Base-by-base conservation (phyloP, 2,329 filamentous ascomycete species). In the Beauveria caledonica region DNA sequence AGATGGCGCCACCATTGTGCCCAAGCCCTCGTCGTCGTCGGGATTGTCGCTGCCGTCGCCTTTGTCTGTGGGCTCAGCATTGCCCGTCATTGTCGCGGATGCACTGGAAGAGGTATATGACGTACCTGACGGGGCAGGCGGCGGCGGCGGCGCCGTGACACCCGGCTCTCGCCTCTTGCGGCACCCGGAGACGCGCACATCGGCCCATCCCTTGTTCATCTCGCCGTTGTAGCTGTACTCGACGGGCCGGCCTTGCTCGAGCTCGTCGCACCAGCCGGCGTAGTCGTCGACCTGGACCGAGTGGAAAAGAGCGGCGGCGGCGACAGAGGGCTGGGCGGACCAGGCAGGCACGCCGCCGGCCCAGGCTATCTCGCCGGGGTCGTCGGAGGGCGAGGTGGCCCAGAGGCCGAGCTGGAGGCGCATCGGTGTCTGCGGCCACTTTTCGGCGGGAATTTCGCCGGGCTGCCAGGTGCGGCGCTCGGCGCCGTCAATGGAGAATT, bases 341-440 rank as follows among this genome's bases (percentile, higher is more conserved):
- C 70, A 74, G 54, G 72, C 64, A 2, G 72, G 71, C 19, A 71
- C 57, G 60, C 87, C 87, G 52, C 86, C 86, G 50, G 86, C 86
- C 87, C 87, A 90, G 59, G 82, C 70, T 61, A 87, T 79, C 25
- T 85, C 87, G 52, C 86, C 86, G n/a, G 78, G 71, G 65, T 80
- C 71, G 66, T 77, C 68, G 5, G 74, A 71, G 58, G 76, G 74
- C 65, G 80, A 81, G 23, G 74, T 80, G 49, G 79, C 73, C 77
- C 81, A 84, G 64, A 80, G 80, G 55, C 85, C 84, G 54, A 88
- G 74, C 76, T 85, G 85, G 66, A 87, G 70, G 60, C 82, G 80
- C 81, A 86, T 87, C 10, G 87, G 87, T 1, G 86, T 87, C 73
- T 90, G 87, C 2, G 87, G 87, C 73, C 80, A 90, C 46, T 70